Evolutionary conservation across 352 stramenopile genomes (phyloP).

Genomic region (Phytophthora pluvialis): DNA sequence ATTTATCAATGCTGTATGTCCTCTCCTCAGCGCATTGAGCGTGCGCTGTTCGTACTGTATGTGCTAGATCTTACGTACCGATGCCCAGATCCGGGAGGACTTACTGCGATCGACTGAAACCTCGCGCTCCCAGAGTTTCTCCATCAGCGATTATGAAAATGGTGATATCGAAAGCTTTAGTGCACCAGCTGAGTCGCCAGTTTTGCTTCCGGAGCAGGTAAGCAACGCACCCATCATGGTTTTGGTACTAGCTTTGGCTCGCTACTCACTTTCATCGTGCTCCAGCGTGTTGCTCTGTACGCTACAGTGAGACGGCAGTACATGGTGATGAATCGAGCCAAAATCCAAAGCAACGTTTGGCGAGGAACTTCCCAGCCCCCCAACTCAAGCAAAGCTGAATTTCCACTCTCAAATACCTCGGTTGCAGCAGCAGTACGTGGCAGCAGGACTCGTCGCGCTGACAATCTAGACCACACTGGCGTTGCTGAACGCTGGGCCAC

Average conservation of each 20-base stretch:
- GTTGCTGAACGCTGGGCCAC: background rate
- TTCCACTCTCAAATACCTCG: constrained; percentile 9
- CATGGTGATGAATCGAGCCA: constrained; percentile 61
- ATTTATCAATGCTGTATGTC: background rate
- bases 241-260: background rate
- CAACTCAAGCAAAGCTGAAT: constrained; percentile 9
- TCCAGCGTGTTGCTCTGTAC: constrained; percentile 56
- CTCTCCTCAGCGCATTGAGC: background rate
- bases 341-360: constrained; percentile 19
- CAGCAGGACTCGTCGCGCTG: constrained; percentile 15
- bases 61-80: constrained; percentile 35
- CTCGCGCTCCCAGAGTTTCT: background rate
- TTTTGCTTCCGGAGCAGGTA: constrained; percentile 32
- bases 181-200: constrained; percentile 12
- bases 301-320: constrained; percentile 59
- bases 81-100: constrained; percentile 47
- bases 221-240: background rate
- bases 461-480: background rate
- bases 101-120: constrained; percentile 41
- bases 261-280: constrained; percentile 5
- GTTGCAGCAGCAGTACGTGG: constrained; percentile 19
- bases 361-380: constrained; percentile 1
- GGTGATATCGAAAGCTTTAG: background rate
- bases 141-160: background rate
- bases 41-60: background rate